These are phyloP conservation scores for Cadophora sp. DNA, from an alignment of 2,329 filamentous ascomycete species.

Conservation along the genomic window DNA sequence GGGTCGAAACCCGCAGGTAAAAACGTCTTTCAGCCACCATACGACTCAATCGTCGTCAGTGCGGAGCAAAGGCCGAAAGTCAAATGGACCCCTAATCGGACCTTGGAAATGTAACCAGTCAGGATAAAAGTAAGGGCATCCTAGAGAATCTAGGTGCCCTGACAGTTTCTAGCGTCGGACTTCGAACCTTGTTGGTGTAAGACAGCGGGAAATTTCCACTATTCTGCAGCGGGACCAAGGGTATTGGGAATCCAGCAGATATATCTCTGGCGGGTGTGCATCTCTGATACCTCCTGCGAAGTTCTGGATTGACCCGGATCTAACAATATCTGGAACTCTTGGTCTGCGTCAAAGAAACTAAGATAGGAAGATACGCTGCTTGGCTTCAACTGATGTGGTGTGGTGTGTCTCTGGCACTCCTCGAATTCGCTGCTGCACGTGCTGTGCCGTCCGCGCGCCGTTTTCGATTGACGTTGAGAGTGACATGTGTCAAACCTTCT, in stretches of 20 bases:
- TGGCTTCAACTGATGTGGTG: not conserved
- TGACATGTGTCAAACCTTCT: not conserved
- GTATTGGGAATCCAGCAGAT: not conserved
- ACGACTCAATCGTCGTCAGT: not conserved
- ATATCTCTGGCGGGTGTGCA: not conserved
- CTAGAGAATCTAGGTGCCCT: not conserved
- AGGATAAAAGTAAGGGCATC: not conserved
- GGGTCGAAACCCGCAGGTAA: not conserved
- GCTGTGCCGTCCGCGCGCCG: not conserved
- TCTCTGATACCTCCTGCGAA: not conserved
- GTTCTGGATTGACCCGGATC: not conserved
- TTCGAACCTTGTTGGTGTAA: not conserved
- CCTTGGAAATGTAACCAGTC: not conserved
- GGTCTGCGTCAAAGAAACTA: not conserved
- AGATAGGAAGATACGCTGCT: not conserved
- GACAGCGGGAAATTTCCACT: not conserved
- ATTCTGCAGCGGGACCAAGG: not conserved
- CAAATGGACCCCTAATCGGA: constrained; percentile 1
- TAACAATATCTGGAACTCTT: not conserved
- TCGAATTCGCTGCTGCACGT: not conserved
- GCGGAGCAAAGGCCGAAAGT: not conserved
- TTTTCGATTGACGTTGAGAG: too few species aligned
- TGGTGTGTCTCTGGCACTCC: too few species aligned
- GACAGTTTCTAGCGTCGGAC: not conserved
- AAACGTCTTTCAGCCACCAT: constrained; percentile 6